phyloP scores from a whole-genome alignment of 495 filamentous ascomycete genomes.

The Penicillium dipodomyicola region DNA sequence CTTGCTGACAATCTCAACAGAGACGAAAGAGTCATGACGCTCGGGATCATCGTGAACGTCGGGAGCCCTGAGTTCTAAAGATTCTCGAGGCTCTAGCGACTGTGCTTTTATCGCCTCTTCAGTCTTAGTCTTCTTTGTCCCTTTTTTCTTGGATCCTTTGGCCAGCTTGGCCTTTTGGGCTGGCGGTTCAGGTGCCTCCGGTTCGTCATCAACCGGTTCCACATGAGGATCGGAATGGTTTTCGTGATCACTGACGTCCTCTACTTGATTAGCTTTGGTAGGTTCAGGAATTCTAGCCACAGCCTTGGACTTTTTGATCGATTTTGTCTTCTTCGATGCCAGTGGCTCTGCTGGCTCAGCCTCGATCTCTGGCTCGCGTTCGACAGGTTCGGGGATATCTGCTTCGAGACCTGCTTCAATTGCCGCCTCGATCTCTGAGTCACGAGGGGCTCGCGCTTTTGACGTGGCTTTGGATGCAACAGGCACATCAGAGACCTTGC shows the following conservation, averaged over 20 bases:
- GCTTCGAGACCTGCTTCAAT: constrained; percentile 62
- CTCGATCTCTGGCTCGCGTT: constrained; percentile 21
- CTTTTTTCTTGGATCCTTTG: constrained; percentile 31
- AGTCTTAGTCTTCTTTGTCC: constrained; percentile 27
- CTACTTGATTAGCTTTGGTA: background rate
- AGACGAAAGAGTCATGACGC: constrained; percentile 41
- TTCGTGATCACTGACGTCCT: constrained; percentile 6
- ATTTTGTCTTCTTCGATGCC: constrained; percentile 35
- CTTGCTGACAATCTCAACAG: constrained; percentile 37
- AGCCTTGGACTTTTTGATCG: constrained; percentile 41
- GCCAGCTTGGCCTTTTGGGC: constrained; percentile 21
- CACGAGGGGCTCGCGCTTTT: constrained; percentile 44
- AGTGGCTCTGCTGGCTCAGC: constrained; percentile 29
- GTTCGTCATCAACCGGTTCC: background rate
- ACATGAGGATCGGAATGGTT: constrained; percentile 4
- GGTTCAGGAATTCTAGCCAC: constrained; percentile 18
- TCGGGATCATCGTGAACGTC: constrained; percentile 37
- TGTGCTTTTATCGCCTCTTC: constrained; percentile 28
- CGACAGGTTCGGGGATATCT: constrained; percentile 22
- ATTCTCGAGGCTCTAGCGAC: constrained; percentile 26
- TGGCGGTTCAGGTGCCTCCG: constrained; percentile 41
- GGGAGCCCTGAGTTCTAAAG: constrained; percentile 12
- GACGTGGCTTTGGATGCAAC: constrained; percentile 41
- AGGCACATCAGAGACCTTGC: constrained; percentile 55
- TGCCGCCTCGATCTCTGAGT: constrained; percentile 68